Conservation (phyloP, 23 red algal species). For the Cyanidium caldarium region DNA sequence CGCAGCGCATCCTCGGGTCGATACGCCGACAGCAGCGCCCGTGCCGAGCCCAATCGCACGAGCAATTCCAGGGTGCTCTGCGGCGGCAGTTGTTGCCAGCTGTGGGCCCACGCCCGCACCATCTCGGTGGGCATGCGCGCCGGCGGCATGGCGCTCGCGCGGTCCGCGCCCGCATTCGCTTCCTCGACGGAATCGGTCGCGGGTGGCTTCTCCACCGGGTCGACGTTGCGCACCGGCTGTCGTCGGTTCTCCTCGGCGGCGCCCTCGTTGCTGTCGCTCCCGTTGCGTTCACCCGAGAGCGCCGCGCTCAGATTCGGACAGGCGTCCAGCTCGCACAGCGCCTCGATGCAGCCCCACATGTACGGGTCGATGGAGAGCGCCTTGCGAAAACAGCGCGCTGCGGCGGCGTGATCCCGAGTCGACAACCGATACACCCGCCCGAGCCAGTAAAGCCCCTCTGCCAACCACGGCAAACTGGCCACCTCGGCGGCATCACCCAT, state of each 20-base stretch:
- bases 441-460: background rate
- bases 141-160: too few relatives aligned
- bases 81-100: background rate
- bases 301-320: background rate
- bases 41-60: background rate
- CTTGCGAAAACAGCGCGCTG: background rate
- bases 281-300: background rate
- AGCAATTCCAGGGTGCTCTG: background rate
- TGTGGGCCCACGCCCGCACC: too few relatives aligned
- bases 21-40: background rate
- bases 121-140: background rate
- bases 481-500: background rate
- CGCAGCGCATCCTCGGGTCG: slow-evolving; percentile 17
- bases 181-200: too few relatives aligned
- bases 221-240: too few relatives aligned
- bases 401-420: background rate
- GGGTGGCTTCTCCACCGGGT: too few relatives aligned
- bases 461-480: background rate
- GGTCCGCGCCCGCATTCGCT: too few relatives aligned
- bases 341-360: background rate
- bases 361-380: background rate
- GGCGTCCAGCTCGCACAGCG: background rate
- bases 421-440: background rate
- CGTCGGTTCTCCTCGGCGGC: too few relatives aligned
- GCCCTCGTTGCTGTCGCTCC: too few relatives aligned